A percentile compares a stretch with the other conserved stretches of the same genome.
Conservation (phyloP, 495 filamentous ascomycete genomes). For the Penicillium flavigenum region DNA sequence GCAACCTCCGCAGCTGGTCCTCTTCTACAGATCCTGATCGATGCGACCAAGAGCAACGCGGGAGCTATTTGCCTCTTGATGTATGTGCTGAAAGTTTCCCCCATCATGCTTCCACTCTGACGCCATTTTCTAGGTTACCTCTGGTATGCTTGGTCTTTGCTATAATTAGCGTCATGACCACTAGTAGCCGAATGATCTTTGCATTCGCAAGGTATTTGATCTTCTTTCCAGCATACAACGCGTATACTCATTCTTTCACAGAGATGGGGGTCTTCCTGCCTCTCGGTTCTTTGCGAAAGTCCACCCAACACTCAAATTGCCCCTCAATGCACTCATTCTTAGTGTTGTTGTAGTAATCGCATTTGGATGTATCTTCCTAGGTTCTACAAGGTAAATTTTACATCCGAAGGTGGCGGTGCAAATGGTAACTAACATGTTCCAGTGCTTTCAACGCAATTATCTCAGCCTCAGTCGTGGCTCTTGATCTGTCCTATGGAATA, state of each 20-base stretch:
- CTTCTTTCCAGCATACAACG: not conserved
- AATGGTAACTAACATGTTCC: constrained; percentile 1
- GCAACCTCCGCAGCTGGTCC: constrained; percentile 60
- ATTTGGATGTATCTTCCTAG: constrained; percentile 70
- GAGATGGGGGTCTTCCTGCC: constrained; percentile 68
- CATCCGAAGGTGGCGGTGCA: not conserved
- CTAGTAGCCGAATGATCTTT: constrained; percentile 70
- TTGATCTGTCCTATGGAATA: constrained; percentile 69
- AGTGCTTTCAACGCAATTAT: constrained; percentile 62
- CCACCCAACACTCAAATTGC: constrained; percentile 59
- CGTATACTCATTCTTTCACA: constrained; percentile 12
- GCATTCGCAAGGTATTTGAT: constrained; percentile 56
- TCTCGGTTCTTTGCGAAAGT: constrained; percentile 61
- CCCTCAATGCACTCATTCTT: constrained; percentile 64
- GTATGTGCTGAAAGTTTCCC: constrained; percentile 29
- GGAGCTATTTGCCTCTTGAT: constrained; percentile 66
- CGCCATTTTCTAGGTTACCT: constrained; percentile 47
- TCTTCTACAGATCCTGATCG: constrained; percentile 65
- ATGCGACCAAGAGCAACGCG: constrained; percentile 61
- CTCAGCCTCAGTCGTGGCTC: constrained; percentile 66
- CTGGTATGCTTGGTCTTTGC: constrained; percentile 69
- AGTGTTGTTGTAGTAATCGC: constrained; percentile 61
- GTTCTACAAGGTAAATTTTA: constrained; percentile 53
- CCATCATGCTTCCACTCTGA: not conserved
- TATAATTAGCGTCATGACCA: constrained; percentile 67